Conservation (phyloP, 2,329 filamentous ascomycete genomes). For the Ilyonectria mors-panacis region DNA sequence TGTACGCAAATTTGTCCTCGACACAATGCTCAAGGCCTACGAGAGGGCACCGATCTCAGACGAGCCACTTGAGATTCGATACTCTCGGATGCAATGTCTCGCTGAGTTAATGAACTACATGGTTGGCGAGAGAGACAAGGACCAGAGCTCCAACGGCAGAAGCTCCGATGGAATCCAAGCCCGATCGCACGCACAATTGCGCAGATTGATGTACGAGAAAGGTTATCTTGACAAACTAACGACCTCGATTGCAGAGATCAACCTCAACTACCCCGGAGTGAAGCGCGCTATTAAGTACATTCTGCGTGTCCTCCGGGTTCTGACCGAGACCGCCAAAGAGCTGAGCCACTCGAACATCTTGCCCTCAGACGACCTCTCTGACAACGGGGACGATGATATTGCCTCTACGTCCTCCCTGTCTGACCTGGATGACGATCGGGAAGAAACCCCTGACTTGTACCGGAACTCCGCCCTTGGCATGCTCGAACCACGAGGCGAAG, state of each 20-base stretch:
- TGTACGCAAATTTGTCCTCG: conserved; percentile 93
- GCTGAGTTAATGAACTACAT: conserved; percentile 95
- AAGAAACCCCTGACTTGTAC: conserved; percentile 97
- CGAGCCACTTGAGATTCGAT: conserved; percentile 87
- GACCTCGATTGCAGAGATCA: conserved; percentile 92
- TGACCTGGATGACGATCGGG: conserved; percentile 86
- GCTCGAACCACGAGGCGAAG: conserved; percentile 86
- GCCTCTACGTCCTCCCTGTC: conserved; percentile 90
- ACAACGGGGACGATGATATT: conserved; percentile 86
- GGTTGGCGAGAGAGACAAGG: conserved; percentile 84
- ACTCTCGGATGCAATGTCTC: conserved; percentile 87
- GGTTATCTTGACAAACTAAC: conserved; percentile 92
- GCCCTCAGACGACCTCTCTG: conserved; percentile 74
- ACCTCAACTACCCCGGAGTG: conserved; percentile 92
- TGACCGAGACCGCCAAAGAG: conserved; percentile 89
- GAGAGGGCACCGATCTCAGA: conserved; percentile 86
- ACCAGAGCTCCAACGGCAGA: conserved; percentile 62
- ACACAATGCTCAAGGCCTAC: conserved; percentile 92
- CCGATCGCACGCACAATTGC: conserved; percentile 84
- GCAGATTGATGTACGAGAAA: conserved; percentile 98
- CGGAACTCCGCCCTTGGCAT: conserved; percentile 96
- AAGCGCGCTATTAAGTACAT: conserved; percentile 98
- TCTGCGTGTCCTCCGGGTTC: conserved; percentile 86
- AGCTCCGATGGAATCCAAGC: conserved; percentile 57
- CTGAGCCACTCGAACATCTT: conserved; percentile 87